Evolutionary conservation across 1,284 basidiomycete species (phyloP), one percentile per base, ranked within the genome.

Genomic region (Malassezia dermatis): DNA sequence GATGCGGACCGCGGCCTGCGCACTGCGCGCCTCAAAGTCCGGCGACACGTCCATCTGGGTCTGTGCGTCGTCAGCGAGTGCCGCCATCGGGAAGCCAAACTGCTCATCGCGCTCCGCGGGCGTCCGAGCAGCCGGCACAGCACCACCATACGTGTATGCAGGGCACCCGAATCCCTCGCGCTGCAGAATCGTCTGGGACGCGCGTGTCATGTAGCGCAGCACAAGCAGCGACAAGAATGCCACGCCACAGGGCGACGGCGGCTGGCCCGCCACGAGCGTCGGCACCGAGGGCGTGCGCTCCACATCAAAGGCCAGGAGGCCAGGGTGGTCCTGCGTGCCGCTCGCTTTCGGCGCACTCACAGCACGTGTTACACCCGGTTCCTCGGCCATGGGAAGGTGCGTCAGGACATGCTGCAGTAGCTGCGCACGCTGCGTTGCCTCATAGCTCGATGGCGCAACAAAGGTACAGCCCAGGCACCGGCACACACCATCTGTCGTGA

Each of bases 321-420:
- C 70, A 0, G 69, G 70, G 21, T 62, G 56, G 49, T 73, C 70
- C 5, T 66, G 39, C 15, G 71, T 73, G 28, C 64, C 65, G 30
- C n/a, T 37, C 12, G 63, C 54, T 3, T 58, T 59, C 4, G 46
- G 10, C 8, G 40, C 31, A 28, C 40, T 27, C 19, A 13, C 24
- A 12, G 46, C 32, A 13, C 12, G 32, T 2, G 23, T 11, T 27
- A 34, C 39, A 10, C 31, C n/a, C 15, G 41, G 32, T 21, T 39
- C 53, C 7, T 40, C 21, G 8, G 21, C 28, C 8, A 27, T 28
- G 2, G 60, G 55, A 27, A 53, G n/a, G 28, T 52, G 41, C 27
- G 51, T 48, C 13, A 55, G 44, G 24, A 42, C 27, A 45, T 63
- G 48, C 30, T 30, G 30, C 12, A 30, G 21, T 37, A 63, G 35